phyloP scores from a whole-genome alignment of 2,329 filamentous ascomycete genomes.

The Hymenoscyphus fructigenus region DNA sequence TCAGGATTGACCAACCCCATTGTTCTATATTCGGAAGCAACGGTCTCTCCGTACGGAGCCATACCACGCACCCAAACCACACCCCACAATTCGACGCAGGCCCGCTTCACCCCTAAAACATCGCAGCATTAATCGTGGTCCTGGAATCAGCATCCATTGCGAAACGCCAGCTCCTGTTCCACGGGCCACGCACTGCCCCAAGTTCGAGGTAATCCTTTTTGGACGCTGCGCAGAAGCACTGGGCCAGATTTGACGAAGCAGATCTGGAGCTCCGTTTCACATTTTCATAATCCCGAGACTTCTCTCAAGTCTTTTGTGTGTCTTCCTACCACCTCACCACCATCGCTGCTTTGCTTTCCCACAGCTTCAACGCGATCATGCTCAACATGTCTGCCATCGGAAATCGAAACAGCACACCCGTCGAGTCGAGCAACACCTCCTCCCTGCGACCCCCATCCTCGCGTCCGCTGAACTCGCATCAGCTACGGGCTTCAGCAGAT shows the following conservation, averaged over 20 bases:
- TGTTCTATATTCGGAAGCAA: slow-evolving; percentile 26
- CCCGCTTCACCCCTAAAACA: slow-evolving; percentile 16
- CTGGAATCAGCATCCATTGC: slow-evolving; percentile 35
- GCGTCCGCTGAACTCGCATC: slow-evolving; percentile 74
- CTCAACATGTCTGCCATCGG: slow-evolving; percentile 64
- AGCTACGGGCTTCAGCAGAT: slow-evolving; percentile 92
- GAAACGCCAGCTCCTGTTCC: slow-evolving; percentile 38
- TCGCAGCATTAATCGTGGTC: slow-evolving; percentile 25
- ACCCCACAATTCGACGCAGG: background rate
- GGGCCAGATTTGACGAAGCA: slow-evolving; percentile 23
- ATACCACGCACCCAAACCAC: background rate
- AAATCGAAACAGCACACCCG: slow-evolving; percentile 94
- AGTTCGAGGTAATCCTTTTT: slow-evolving; percentile 20
- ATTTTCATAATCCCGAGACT: slow-evolving; percentile 23
- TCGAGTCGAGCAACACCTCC: slow-evolving; percentile 76
- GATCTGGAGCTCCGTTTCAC: slow-evolving; percentile 34
- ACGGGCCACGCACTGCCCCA: slow-evolving; percentile 39
- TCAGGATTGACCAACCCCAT: too few relatives aligned
- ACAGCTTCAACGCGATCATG: slow-evolving; percentile 40
- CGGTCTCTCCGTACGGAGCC: background rate
- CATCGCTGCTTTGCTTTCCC: slow-evolving; percentile 19
- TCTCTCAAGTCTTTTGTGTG: slow-evolving; percentile 8
- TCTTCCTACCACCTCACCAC: slow-evolving; percentile 17
- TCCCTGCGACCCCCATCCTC: slow-evolving; percentile 81
- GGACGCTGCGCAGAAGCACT: slow-evolving; percentile 24